Evolutionary conservation across 805 yeast species (phyloP), one percentile per base, ranked within the genome.

Genomic region (Spathaspora girioi): DNA sequence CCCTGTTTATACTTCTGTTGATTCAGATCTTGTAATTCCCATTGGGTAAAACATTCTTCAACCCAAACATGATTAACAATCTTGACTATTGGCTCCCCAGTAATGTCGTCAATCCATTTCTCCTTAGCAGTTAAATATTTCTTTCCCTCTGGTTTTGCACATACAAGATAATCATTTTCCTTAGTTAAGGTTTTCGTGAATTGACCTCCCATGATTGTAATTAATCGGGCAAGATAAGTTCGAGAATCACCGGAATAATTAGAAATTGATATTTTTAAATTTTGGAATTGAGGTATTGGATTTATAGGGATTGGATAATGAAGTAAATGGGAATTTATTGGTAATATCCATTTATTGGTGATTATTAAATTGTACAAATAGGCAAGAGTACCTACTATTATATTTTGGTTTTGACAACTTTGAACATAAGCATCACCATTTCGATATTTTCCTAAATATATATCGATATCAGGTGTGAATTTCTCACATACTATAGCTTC

Each of bases 241-340:
- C 99, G 71, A 1, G 96, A 87, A 61, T 87, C 94, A 0, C 97
- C 97, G 19, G 87, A 80, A 62, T 88, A 91, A 59, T 90, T 89
- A 0, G 97, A 85, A 2, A 89, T 79, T 9, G 90, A 77, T 10
- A 90, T 79, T 3, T 75, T 69, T 38, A 82, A 65, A n/a, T 78
- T 75, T 14, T 70, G 68, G 73, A 87, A 80, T 5, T 76, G 82
- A 1, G 78, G 71, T 2, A 89, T 58, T 0, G 83, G 83, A 1
- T 64, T 71, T 19, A 65, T 63, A 5, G 82, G 84, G 3, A 76
- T 71, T 0, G 98, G 98, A 60, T 83, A 82, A 59, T 87, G 91
- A 5, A 90, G 75, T 15, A 92, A 65, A 55, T 79, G 79, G 8
- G 75, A 67, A 38, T 65, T 66, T 1, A 63, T 59, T 0, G 96